Evolutionary conservation across 2,329 filamentous ascomycete species (phyloP).

Genomic region (Paecilomyces dactylethromorphus): DNA sequence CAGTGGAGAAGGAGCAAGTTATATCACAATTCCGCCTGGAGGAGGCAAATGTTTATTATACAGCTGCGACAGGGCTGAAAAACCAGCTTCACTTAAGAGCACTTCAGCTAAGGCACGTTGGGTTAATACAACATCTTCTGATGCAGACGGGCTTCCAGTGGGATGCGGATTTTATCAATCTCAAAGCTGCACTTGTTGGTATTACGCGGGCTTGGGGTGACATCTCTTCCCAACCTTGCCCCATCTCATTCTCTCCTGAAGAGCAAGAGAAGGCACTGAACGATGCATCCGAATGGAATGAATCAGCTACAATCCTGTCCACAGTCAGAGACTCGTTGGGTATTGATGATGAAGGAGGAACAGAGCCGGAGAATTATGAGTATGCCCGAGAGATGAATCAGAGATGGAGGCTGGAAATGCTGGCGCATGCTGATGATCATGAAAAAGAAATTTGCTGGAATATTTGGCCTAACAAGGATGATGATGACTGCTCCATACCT

Average conservation of each 20-base stretch:
- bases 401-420: constrained; percentile 16
- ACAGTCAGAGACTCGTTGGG: constrained; percentile 12
- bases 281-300: constrained; percentile 19
- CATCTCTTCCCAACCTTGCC: constrained; percentile 4
- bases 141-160: constrained; percentile 20
- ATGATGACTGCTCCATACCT: constrained; percentile 6
- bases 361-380: constrained; percentile 18
- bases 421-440: constrained; percentile 12
- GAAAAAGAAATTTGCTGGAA: constrained; percentile 16
- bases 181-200: constrained; percentile 17
- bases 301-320: constrained; percentile 16
- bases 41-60: constrained; percentile 24
- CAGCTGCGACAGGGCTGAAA: constrained; percentile 17
- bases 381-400: constrained; percentile 11
- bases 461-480: constrained; percentile 22
- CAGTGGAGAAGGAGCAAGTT: constrained; percentile 14
- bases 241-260: constrained; percentile 12
- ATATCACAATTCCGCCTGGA: constrained; percentile 14
- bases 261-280: constrained; percentile 15
- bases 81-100: constrained; percentile 15
- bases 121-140: constrained; percentile 20
- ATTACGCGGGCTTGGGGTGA: constrained; percentile 11
- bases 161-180: constrained; percentile 21
- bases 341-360: constrained; percentile 19
- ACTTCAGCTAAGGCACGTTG: constrained; percentile 15